Conservation (phyloP, 2,329 filamentous ascomycete species). For the Trichoderma guizhouense region DNA sequence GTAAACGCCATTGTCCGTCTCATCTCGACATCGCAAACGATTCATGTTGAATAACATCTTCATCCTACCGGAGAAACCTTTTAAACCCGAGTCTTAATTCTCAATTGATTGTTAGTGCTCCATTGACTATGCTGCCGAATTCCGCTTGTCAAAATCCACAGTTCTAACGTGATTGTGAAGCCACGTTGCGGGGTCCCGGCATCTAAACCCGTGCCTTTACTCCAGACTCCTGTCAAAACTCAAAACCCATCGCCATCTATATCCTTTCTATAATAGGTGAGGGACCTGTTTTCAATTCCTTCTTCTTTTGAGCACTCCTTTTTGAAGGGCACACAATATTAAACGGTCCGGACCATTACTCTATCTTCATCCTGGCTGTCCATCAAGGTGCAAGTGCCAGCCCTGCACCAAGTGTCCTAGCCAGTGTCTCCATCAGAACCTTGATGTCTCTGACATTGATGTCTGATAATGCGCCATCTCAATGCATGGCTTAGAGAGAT, state of each 20-base stretch:
- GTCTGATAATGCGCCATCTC: neutral
- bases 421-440: neutral
- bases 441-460: slow-evolving; percentile 2
- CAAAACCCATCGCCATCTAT: neutral
- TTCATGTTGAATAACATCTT: neutral
- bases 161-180: neutral
- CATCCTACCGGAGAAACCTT: neutral
- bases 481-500: neutral
- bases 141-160: neutral
- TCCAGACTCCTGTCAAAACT: neutral
- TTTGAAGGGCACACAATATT: neutral
- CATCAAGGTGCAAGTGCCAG: slow-evolving; percentile 14
- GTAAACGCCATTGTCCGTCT: neutral
- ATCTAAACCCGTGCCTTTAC: neutral
- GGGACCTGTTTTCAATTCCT: neutral
- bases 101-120: neutral
- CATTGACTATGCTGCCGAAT: neutral
- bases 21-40: neutral
- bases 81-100: neutral
- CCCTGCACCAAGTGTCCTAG: neutral
- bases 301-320: neutral
- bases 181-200: neutral
- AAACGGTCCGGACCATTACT: neutral
- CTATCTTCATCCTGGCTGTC: neutral
- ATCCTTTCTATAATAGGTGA: neutral